A percentile compares a stretch with the other conserved stretches of the same genome.
Conservation (phyloP, 306 rosid species). For the Gastrolobium villosum region DNA sequence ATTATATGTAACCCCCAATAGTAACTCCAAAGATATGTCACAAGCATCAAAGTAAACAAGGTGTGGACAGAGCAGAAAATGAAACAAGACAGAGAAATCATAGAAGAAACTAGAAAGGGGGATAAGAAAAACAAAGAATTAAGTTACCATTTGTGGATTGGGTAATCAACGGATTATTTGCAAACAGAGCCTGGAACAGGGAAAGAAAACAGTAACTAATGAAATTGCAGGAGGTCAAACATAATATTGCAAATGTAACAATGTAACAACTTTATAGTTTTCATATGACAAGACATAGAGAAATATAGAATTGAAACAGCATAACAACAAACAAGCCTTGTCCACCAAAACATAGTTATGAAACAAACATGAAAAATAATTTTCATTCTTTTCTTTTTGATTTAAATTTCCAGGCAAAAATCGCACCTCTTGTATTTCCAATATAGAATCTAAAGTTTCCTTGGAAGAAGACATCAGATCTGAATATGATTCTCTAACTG, state of each 20-base stretch:
- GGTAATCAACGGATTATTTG: constrained; percentile 59
- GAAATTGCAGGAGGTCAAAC: neutral
- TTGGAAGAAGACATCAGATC: constrained; percentile 64
- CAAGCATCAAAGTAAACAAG: constrained; percentile 19
- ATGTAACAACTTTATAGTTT: neutral
- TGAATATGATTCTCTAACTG: constrained; percentile 60
- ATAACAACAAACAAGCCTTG: neutral
- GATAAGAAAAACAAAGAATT: constrained; percentile 1
- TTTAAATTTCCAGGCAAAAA: constrained; percentile 4
- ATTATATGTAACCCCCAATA: neutral
- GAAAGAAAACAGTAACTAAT: constrained; percentile 9
- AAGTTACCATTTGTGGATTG: constrained; percentile 60
- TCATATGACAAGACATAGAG: neutral
- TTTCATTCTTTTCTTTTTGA: neutral
- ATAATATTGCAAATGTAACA: neutral
- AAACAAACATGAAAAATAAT: neutral
- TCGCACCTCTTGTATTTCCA: constrained; percentile 73
- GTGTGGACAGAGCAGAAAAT: neutral
- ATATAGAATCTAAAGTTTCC: constrained; percentile 66
- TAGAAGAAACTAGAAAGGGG: neutral
- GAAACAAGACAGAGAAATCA: constrained; percentile 9
- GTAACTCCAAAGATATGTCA: neutral
- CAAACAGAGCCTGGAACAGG: constrained; percentile 68
- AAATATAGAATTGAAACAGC: constrained; percentile 12
- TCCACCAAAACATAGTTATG: neutral